Base-by-base conservation (phyloP, 2,329 filamentous ascomycete species). In the Talaromyces sp. region DNA sequence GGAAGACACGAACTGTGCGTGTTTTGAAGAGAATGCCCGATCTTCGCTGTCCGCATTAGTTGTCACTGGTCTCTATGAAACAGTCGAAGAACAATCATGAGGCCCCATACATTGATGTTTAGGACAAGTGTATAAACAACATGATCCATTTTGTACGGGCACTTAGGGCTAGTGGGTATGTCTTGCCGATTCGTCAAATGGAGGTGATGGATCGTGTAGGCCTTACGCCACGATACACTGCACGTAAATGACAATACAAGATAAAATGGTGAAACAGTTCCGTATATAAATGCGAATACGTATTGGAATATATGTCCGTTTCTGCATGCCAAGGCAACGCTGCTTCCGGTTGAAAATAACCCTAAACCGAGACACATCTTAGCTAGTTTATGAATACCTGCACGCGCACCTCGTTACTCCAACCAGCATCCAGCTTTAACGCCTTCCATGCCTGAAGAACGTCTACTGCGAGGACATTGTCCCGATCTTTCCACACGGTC, bases 401-500 rank as follows among this genome's bases (percentile, higher is more conserved):
- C 49, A 96, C 80, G 67, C 86, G 83, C 43, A 93, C 84, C 75
- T 96, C 91, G 74, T 97, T 96, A 69, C 88, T 89, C 89, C 91
- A 96, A 7, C 89, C 88, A 43, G 86, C 84, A 65, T 87, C 80
- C 64, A 95, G 81, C 0, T 83, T 85, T 81, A 93, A 84, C 71
- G 91, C 87, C 54, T 85, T 84, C 93, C 93, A 98, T 0, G 94
- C 94, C 34, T 79, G 82, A 69, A 88, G 85, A 13, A 92, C 77
- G 80, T 98, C 91, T 64, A 98, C 85, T 69, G 92, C 88, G 36
- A 98, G 77, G 7, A 98, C 85, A 66, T 83, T 81, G 0, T 73
- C 74, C 17, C 70, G 73, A 19, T 74, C 69, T 58, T 89, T 79
- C 34, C 78, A 81, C 1, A 95, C 90, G 0, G 88, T 89, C 61